Conservation (phyloP, 306 rosid genomes). For the Dalbergia oliveri region DNA sequence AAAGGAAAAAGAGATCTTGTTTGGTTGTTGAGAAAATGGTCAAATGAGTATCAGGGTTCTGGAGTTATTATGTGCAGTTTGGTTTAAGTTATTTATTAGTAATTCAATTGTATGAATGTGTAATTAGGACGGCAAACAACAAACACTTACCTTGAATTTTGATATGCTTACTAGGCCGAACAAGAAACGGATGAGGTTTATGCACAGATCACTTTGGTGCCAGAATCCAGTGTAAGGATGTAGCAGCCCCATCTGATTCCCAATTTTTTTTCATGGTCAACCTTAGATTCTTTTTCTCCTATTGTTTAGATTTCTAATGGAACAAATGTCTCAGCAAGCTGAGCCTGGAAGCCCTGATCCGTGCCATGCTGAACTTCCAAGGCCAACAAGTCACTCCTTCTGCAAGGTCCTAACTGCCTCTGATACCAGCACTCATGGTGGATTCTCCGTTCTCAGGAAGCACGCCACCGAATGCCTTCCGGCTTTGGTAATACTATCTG, state of each 20-base stretch:
- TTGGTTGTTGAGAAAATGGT: constrained; percentile 30
- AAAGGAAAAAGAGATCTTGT: neutral
- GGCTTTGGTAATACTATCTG: constrained; percentile 61
- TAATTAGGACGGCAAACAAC: neutral
- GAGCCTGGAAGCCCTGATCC: constrained; percentile 64
- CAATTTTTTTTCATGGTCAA: constrained; percentile 28
- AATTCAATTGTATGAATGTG: neutral
- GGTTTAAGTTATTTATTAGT: neutral
- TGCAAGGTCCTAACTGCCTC: constrained; percentile 84
- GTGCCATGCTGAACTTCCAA: constrained; percentile 48
- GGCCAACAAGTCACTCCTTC: constrained; percentile 66
- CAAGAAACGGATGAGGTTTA: constrained; percentile 84
- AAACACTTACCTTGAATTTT: constrained; percentile 33
- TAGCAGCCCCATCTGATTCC: constrained; percentile 30
- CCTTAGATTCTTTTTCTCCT: constrained; percentile 39
- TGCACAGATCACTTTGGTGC: constrained; percentile 71
- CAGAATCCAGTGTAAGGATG: constrained; percentile 67
- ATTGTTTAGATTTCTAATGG: constrained; percentile 46
- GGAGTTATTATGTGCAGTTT: neutral
- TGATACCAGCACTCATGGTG: constrained; percentile 89
- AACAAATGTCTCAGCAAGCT: constrained; percentile 55
- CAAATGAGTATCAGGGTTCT: neutral
- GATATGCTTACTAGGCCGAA: constrained; percentile 63
- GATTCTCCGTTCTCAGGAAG: constrained; percentile 81
- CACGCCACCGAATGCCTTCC: constrained; percentile 90